These are phyloP conservation scores for Epithemia pelagica DNA, from an alignment of 108 stramenopile genomes.

Conservation along the genomic window DNA sequence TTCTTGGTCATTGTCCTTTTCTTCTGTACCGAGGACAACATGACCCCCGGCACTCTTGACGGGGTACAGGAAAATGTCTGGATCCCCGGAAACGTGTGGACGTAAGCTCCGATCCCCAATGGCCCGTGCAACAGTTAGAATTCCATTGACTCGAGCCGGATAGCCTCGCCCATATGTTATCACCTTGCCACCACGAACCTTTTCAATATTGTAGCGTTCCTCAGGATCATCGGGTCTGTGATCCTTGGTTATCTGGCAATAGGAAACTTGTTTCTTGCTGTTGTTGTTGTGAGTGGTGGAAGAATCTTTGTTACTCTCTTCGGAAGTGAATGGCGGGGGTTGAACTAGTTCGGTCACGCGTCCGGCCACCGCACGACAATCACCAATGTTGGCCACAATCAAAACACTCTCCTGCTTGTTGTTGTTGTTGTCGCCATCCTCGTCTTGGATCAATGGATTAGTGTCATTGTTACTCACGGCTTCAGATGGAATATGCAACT, in stretches of 20 bases:
- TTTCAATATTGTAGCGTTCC: conserved; percentile 62
- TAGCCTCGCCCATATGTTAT: conserved; percentile 34
- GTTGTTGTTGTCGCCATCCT: conserved; percentile 84
- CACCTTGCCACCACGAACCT: conserved; percentile 63
- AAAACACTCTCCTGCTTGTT: conserved; percentile 65
- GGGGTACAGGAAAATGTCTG: conserved; percentile 60
- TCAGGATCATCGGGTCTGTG: conserved; percentile 83
- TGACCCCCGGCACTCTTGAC: conserved; percentile 31
- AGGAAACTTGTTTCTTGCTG: neutral
- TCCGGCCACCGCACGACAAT: conserved; percentile 86
- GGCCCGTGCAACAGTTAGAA: conserved; percentile 87
- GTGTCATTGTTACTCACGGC: conserved; percentile 21
- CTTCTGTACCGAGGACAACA: conserved; percentile 66
- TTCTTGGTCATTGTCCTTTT: conserved; percentile 17
- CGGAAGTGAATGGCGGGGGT: neutral
- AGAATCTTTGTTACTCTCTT: neutral
- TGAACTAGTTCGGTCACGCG: conserved; percentile 60
- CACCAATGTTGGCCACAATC: conserved; percentile 91
- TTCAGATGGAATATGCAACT: neutral
- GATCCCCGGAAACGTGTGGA: conserved; percentile 75
- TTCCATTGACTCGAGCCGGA: conserved; percentile 86
- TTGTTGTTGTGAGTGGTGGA: neutral
- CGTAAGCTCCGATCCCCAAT: conserved; percentile 91
- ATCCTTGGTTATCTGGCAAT: conserved; percentile 43
- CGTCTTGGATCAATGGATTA: conserved; percentile 11